Percentiles rank a stretch among this genome's conserved stretches.
phyloP scores from a whole-genome alignment of 2,329 filamentous ascomycete genomes.

The Diaporthe vaccinii region DNA sequence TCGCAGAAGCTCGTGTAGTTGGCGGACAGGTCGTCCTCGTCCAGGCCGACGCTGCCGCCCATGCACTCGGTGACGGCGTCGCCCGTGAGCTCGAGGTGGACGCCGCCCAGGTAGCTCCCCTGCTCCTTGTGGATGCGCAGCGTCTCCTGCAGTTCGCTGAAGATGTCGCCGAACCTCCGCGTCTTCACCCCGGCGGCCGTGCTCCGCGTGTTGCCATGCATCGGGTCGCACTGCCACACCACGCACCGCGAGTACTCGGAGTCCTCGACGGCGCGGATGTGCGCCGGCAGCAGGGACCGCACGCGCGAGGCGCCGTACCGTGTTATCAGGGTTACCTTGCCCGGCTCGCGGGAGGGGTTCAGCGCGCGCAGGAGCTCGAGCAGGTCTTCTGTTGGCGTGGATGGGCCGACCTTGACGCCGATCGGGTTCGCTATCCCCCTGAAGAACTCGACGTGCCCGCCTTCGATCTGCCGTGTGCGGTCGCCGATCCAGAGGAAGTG shows the following conservation, averaged over 20 bases:
- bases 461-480: conserved; percentile 91
- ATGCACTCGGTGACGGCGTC: conserved; percentile 97
- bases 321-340: conserved; percentile 96
- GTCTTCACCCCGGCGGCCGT: conserved; percentile 90
- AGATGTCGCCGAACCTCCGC: conserved; percentile 89
- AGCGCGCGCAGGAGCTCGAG: conserved; percentile 85
- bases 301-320: conserved; percentile 90
- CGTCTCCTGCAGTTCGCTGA: conserved; percentile 86
- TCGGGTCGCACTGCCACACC: conserved; percentile 98
- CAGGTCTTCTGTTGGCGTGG: conserved; percentile 82
- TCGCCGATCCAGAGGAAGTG: conserved; percentile 99
- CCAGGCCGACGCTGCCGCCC: conserved; percentile 88
- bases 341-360: conserved; percentile 84
- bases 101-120: conserved; percentile 89
- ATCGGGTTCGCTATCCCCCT: conserved; percentile 96
- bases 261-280: conserved; percentile 89
- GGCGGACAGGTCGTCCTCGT: conserved; percentile 87
- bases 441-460: conserved; percentile 97
- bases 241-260: conserved; percentile 77
- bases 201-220: conserved; percentile 87
- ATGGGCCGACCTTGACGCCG: conserved; percentile 94
- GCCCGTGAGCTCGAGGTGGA: conserved; percentile 95
- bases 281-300: conserved; percentile 78
- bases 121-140: conserved; percentile 87
- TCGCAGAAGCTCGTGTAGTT: conserved; percentile 98